phyloP scores from a whole-genome alignment of 2,329 filamentous ascomycete species.

The Colletotrichum sp. region DNA sequence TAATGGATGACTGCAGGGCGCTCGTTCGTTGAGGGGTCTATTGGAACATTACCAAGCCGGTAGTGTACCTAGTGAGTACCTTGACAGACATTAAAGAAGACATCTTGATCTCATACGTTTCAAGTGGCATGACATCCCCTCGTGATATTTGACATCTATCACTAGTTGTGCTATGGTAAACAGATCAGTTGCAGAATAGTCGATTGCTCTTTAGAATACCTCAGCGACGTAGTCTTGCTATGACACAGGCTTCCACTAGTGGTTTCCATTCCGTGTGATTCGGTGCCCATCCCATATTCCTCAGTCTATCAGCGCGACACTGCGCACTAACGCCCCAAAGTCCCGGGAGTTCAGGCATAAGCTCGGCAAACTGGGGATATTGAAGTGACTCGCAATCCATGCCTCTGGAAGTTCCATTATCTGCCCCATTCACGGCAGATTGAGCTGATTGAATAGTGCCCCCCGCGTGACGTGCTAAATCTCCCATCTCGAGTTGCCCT shows the following conservation, averaged over 20 bases:
- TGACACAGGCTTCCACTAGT: background rate
- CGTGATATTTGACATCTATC: no score
- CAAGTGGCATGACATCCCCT: no score
- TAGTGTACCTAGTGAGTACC: no score
- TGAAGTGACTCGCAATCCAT: background rate
- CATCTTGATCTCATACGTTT: no score
- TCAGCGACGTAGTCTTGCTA: background rate
- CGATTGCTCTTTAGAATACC: background rate
- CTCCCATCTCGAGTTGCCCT: background rate
- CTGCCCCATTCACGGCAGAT: background rate
- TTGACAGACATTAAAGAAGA: no score
- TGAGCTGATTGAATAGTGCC: background rate
- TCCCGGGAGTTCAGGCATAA: background rate
- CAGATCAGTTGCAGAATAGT: background rate
- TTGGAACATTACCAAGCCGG: no score
- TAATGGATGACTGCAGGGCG: no score
- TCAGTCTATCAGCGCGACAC: background rate
- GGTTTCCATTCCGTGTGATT: background rate
- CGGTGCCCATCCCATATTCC: background rate
- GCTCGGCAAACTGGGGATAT: background rate
- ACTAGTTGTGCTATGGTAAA: no score
- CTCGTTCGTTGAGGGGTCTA: no score
- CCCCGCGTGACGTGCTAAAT: background rate
- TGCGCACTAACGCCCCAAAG: background rate
- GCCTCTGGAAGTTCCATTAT: background rate